Evolutionary conservation across 139 green algal species (phyloP).

Genomic region (Micractinium conductrix): DNA sequence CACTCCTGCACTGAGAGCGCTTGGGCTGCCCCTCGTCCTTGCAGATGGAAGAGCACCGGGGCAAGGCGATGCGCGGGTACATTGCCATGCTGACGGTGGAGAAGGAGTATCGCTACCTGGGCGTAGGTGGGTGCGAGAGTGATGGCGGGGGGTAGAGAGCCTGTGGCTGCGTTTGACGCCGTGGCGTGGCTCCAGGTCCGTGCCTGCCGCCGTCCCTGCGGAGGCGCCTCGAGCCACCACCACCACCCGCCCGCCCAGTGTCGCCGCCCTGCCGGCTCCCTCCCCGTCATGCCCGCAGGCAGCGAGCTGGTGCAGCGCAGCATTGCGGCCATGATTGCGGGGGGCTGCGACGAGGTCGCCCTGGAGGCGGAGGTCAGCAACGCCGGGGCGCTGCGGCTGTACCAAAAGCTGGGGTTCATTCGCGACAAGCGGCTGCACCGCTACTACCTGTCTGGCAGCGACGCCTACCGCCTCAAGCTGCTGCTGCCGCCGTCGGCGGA

Average conservation of each 20-base stretch:
- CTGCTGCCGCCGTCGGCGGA: slow-evolving; percentile 70
- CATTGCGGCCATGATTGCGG: slow-evolving; percentile 76
- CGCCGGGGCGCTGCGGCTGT: slow-evolving; percentile 89
- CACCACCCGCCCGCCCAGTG: too few relatives aligned
- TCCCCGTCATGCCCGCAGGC: slow-evolving; percentile 59
- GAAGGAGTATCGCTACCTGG: slow-evolving; percentile 78
- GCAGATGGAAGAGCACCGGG: slow-evolving; percentile 82
- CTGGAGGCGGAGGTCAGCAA: slow-evolving; percentile 98
- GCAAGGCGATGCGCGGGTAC: slow-evolving; percentile 86
- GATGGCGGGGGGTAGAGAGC: neutral
- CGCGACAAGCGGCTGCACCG: slow-evolving; percentile 93
- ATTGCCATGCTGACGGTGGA: slow-evolving; percentile 98
- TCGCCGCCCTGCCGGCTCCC: neutral
- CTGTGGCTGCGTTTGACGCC: neutral
- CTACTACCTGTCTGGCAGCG: slow-evolving; percentile 96
- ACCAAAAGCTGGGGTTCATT: slow-evolving; percentile 97
- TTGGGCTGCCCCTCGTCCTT: too few relatives aligned
- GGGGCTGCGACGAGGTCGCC: slow-evolving; percentile 84
- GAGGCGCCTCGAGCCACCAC: too few relatives aligned
- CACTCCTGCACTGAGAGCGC: too few relatives aligned
- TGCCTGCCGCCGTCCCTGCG: too few relatives aligned
- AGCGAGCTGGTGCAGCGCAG: slow-evolving; percentile 76
- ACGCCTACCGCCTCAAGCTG: slow-evolving; percentile 98
- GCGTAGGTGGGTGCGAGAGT: slow-evolving; percentile 72
- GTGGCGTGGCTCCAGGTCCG: neutral